phyloP scores from a whole-genome alignment of 768 basidiomycete genomes.

The Ramaria rubella region DNA sequence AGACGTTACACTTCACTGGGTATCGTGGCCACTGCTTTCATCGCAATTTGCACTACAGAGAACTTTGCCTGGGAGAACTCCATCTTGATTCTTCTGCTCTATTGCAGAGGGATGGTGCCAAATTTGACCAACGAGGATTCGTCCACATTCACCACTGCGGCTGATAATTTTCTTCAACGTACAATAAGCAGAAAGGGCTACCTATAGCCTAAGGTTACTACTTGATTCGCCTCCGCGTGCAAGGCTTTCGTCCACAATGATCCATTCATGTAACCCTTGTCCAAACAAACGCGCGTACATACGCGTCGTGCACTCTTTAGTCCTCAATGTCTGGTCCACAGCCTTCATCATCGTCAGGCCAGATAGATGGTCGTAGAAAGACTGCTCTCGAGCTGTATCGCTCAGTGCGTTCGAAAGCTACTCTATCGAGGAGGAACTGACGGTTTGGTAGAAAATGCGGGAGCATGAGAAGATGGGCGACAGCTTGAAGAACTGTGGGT shows the following conservation, averaged over 20 bases:
- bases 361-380: slow-evolving; percentile 63
- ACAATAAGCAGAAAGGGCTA: too few species aligned
- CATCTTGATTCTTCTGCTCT: too few species aligned
- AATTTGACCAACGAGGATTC: too few species aligned
- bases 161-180: too few species aligned
- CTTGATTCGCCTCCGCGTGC: too few species aligned
- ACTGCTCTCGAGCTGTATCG: slow-evolving; percentile 74
- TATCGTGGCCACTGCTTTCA: too few species aligned
- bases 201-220: too few species aligned
- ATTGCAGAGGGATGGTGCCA: too few species aligned
- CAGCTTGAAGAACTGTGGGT: slow-evolving; percentile 83
- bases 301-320: slow-evolving; percentile 1
- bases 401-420: slow-evolving; percentile 41
- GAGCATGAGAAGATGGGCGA: slow-evolving; percentile 83
- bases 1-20: too few species aligned
- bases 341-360: slow-evolving; percentile 50
- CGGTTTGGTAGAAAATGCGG: slow-evolving; percentile 79
- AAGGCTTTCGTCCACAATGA: neutral
- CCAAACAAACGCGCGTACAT: slow-evolving; percentile 5
- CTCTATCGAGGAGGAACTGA: slow-evolving; percentile 5
- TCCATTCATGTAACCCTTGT: neutral
- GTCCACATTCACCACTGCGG: too few species aligned
- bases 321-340: slow-evolving; percentile 9
- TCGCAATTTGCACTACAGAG: too few species aligned
- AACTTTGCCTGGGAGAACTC: too few species aligned